These are phyloP conservation scores for Ustilago hordei DNA, from an alignment of 1,284 basidiomycete genomes.

Conservation along the genomic window DNA sequence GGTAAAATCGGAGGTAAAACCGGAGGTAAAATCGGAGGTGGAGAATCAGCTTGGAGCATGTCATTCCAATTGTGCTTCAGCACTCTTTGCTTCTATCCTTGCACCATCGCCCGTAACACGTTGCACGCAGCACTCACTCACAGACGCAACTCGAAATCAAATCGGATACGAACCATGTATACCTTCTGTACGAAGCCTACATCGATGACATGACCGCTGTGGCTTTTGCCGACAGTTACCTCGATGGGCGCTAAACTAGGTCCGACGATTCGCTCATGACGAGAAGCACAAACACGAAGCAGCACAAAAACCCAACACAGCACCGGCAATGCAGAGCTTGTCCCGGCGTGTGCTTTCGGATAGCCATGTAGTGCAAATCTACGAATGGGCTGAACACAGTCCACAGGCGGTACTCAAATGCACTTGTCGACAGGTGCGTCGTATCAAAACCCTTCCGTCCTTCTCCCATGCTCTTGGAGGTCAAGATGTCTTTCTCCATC, in stretches of 20 bases:
- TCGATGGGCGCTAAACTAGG: background rate
- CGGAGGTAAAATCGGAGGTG: constrained; percentile 11
- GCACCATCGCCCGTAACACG: background rate
- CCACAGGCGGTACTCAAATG: constrained; percentile 32
- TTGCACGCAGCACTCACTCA: background rate
- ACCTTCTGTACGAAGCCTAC: background rate
- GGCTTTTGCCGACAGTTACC: background rate
- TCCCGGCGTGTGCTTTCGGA: constrained; percentile 13
- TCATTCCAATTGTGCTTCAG: background rate
- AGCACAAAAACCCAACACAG: background rate
- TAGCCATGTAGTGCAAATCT: constrained; percentile 32
- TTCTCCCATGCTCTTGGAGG: constrained; percentile 40
- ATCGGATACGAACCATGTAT: background rate
- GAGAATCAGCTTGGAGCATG: constrained; percentile 1
- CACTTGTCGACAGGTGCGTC: constrained; percentile 30
- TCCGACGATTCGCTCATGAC: background rate
- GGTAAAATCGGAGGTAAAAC: background rate
- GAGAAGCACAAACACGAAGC: background rate
- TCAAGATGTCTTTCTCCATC: constrained; percentile 29
- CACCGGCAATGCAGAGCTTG: constrained; percentile 19
- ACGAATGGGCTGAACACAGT: constrained; percentile 31
- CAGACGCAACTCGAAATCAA: background rate
- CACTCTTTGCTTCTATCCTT: background rate
- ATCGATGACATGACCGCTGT: constrained; percentile 1
- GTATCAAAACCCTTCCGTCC: constrained; percentile 16